Base-by-base conservation (phyloP, 1,284 basidiomycete genomes). In the Puccinia triticina region DNA sequence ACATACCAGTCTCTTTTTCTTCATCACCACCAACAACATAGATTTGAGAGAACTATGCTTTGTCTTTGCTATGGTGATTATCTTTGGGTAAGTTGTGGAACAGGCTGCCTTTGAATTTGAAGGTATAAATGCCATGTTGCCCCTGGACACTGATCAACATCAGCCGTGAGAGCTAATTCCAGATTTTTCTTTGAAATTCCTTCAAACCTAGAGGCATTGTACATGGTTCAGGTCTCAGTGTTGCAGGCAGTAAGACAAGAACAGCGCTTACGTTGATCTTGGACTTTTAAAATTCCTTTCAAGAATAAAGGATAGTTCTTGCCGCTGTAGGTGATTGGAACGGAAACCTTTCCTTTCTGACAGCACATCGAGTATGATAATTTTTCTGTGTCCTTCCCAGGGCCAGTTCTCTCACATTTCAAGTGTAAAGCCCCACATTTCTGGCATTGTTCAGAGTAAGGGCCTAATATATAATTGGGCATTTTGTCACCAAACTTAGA, bases 11-110 rank as follows among this genome's bases (percentile, higher is more conserved):
- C n/a, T 66, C 59, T 5, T 18, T 8, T 12, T 16, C 4, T 14
- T 66, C 75, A 48, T 61, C 50, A 14, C 43, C 23, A 2, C 75
- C 75, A 1, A 66, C 29, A 3, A 77, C 75, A 64, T 46, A 77
- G 0, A 77, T 77, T 77, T 77, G 75, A 10, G 75, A 23, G 32
- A 77, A 77, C 29, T 26, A 32, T 48, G 75, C 0, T 21, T 61
- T 59, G 4, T 21, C 1, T 2, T 43, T 26, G 0, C 2, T 3
- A 14, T 16, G 0, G 2, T 57, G 75, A 7, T 66, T 21, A 0
- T 43, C 29, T 7, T 10, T 5, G 26, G 23, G 29, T 10, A 77
- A n/a, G 18, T 64, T 34, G 29, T 66, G 59, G 2, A 8, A 64
- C 34, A 76, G 21, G 18, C 29, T 7, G 10, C 74, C 74, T 7